Base-by-base conservation (phyloP, 2,329 filamentous ascomycete genomes). In the Pseudogymnoascus sp. region DNA sequence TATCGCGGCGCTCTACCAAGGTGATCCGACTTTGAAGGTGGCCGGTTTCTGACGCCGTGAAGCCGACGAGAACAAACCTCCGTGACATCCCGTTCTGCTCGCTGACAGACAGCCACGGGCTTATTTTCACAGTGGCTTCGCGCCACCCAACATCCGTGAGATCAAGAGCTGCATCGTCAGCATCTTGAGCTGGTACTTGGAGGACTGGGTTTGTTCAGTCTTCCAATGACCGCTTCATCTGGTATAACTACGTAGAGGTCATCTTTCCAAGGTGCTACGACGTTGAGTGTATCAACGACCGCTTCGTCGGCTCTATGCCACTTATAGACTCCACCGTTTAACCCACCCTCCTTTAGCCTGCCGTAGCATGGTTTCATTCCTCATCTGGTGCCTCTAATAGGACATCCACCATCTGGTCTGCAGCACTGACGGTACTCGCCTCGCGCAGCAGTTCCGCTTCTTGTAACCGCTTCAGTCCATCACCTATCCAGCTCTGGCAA, bases 31-130 rank as follows among this genome's bases (percentile, higher is more conserved):
- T 61, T 63, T 15, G 63, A 55, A 42, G 63, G 59, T 25, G 61
- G 61, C 10, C 64, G 60, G 17, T 65, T 21, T 61, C 61, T 5
- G 44, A 59, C 35, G 42, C 61, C 27, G 8, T 29, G 55, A 13
- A 25, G n/a, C 17, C 25, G 9, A 29, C 27, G 9, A 12, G 10
- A 25, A 12, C 8, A 13, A 31, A 15, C n/a, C 27, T 38, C 9
- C 35, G 25, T n/a, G 13, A 51, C 2, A 5, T 58, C 35, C 31
- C 33, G 7, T 8, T 31, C 27, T 4, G 33, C 73, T 59, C 62
- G 68, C 35, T 71, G 70, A 8, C 73, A 72, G 8, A 69, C 67
- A 2, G 68, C 69, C 35, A 74, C 59, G n/a, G n/a, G 29, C 25
- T 55, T 5, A 5, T 13, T 51, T 33, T 17, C 29, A 31, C 29